These are phyloP conservation scores for Hypoxylon sp. DNA, from an alignment of 2,329 filamentous ascomycete species.

Conservation along the genomic window DNA sequence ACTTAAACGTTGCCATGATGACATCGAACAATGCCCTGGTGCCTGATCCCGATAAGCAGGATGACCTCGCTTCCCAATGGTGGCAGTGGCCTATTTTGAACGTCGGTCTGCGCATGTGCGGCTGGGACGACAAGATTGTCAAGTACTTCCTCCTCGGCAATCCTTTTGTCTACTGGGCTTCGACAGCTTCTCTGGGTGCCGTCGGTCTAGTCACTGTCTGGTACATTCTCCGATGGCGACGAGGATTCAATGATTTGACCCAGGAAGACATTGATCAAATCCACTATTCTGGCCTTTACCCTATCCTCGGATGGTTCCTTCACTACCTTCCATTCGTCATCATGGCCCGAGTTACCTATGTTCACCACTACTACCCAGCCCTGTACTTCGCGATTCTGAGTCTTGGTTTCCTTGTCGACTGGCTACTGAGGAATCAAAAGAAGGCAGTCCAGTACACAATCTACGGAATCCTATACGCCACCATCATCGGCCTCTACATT, in stretches of 20 bases:
- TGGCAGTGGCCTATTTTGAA: slow-evolving; percentile 99
- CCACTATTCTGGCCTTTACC: slow-evolving; percentile 93
- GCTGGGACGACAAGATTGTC: slow-evolving; percentile 94
- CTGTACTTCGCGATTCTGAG: slow-evolving; percentile 96
- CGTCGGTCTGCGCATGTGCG: slow-evolving; percentile 97
- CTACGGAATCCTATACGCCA: slow-evolving; percentile 80
- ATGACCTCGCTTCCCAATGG: slow-evolving; percentile 94
- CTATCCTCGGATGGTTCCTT: slow-evolving; percentile 91
- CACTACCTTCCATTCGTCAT: slow-evolving; percentile 96
- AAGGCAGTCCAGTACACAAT: slow-evolving; percentile 73
- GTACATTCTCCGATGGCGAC: slow-evolving; percentile 96
- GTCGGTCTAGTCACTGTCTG: slow-evolving; percentile 81
- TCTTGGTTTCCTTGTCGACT: slow-evolving; percentile 90
- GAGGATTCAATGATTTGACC: slow-evolving; percentile 87
- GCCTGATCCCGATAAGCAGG: slow-evolving; percentile 98
- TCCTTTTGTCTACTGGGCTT: slow-evolving; percentile 95
- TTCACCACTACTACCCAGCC: slow-evolving; percentile 99
- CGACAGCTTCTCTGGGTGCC: slow-evolving; percentile 81
- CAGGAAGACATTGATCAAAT: slow-evolving; percentile 89
- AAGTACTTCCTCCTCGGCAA: slow-evolving; percentile 99
- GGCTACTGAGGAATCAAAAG: slow-evolving; percentile 77
- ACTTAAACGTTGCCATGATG: slow-evolving; percentile 99
- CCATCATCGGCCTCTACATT: slow-evolving; percentile 85
- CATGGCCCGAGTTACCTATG: slow-evolving; percentile 99
- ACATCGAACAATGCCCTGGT: slow-evolving; percentile 99